Evolutionary conservation across 768 basidiomycete genomes (phyloP), one percentile per base, ranked within the genome.

Genomic region (Neoboletus brunneissimus): DNA sequence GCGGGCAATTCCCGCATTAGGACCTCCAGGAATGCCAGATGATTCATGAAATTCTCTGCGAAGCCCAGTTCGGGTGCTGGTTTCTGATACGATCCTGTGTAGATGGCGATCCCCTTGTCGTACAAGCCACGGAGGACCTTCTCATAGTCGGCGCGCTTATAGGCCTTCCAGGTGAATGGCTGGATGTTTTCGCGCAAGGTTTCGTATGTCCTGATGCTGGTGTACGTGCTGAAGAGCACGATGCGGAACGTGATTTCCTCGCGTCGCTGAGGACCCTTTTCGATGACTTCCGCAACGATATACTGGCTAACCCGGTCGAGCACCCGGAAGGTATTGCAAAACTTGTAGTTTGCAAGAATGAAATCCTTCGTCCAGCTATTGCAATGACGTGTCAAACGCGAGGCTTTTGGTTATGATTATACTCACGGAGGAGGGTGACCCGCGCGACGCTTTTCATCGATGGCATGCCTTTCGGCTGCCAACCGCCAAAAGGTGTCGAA

Each of bases 251-350:
- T 79, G 51, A 89, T 67, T 68, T 92, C 90, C 15, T 72, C 70
- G 22, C 80, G 78, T 31, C 76, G 71, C 61, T 85, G 84, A 3
- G 82, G 75, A 38, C 89, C 89, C 63, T 82, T 81, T 61, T 85
- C 78, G 58, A 91, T 84, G 57, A 92, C 88, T 53, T 89, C 79
- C 7, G 69, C 64, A 32, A 92, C 77, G 54, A 91, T 75, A 59
- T 79, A 92, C 62, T 92, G 90, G 31, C 80, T 82, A 18, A 78
- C 78, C 35, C 82, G 83, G 73, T 92, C 90, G 43, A 85, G 77
- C 9, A 90, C 82, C 35, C 90, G 87, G 65, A 80, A 92, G 0
- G 86, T 81, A 63, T 90, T 89, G 72, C 88, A 89, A 66, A 90
- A 91, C 31, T 76, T 77, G 61, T 83, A 78, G 13, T 73, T 64